phyloP scores from a whole-genome alignment of 345 rosid genomes.

The Acer negundo region DNA sequence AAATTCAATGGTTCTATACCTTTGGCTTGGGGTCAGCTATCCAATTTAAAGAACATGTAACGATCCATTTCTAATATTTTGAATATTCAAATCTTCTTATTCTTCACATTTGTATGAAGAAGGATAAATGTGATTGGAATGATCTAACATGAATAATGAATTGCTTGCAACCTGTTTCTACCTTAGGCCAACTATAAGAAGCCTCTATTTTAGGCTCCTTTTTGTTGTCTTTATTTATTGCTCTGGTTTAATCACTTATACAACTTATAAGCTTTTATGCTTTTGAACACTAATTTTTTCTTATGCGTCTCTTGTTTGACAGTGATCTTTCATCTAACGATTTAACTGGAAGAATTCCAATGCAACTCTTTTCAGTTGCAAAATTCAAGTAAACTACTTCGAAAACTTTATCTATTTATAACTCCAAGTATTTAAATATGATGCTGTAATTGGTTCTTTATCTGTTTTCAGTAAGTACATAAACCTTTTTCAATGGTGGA shows the following conservation, averaged over 20 bases:
- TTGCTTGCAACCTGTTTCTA: not conserved
- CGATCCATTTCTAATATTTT: constrained; percentile 18
- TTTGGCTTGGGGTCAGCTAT: constrained; percentile 57
- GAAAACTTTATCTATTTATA: not conserved
- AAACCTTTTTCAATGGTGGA: not conserved
- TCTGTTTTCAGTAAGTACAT: not conserved
- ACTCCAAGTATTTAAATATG: not conserved
- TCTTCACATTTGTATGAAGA: not conserved
- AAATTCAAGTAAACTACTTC: constrained; percentile 63
- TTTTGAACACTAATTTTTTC: constrained; percentile 1
- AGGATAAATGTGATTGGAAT: not conserved
- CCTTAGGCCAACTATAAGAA: not conserved
- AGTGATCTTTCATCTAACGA: constrained; percentile 85
- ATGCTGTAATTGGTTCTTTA: not conserved
- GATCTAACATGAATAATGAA: constrained; percentile 17
- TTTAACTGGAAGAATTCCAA: constrained; percentile 66
- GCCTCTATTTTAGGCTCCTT: not conserved
- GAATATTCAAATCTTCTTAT: not conserved
- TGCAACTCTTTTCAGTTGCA: constrained; percentile 55
- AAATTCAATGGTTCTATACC: constrained; percentile 82
- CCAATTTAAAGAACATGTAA: constrained; percentile 73
- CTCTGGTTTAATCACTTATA: not conserved
- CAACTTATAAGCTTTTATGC: not conserved
- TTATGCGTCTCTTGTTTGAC: constrained; percentile 22
- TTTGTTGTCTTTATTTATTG: constrained; percentile 2